These are phyloP conservation scores for Cichorium intybus DNA, from an alignment of 140 eudicot species.

Conservation along the genomic window DNA sequence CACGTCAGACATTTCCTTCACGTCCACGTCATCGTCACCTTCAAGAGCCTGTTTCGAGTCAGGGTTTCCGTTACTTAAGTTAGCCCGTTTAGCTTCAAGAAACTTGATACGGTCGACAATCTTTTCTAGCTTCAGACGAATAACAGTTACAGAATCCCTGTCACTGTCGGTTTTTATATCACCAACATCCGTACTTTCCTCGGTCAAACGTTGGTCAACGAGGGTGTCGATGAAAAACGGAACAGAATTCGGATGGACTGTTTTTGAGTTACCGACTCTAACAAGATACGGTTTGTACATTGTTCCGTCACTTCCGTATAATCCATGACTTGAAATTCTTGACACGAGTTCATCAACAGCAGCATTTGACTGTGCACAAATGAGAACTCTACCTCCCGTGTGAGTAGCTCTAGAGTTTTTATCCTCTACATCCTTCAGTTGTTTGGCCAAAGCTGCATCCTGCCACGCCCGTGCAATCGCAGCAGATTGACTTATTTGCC, in stretches of 20 bases:
- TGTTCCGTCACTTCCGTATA: constrained; percentile 73
- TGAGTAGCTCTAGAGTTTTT: constrained; percentile 30
- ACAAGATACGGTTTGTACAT: constrained; percentile 93
- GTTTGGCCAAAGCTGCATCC: constrained; percentile 96
- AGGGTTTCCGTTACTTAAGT: constrained; percentile 50
- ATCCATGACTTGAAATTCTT: constrained; percentile 78
- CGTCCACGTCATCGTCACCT: constrained; percentile 38
- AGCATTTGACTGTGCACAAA: constrained; percentile 99
- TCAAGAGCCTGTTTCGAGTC: constrained; percentile 30
- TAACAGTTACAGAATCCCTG: constrained; percentile 44
- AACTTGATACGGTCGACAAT: constrained; percentile 67
- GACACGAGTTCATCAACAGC: constrained; percentile 97
- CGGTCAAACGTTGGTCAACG: constrained; percentile 71
- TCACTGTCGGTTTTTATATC: constrained; percentile 42
- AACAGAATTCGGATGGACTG: constrained; percentile 77
- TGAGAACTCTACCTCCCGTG: constrained; percentile 67
- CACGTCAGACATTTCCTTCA: constrained; percentile 64
- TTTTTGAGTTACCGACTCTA: constrained; percentile 95
- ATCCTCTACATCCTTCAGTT: constrained; percentile 44
- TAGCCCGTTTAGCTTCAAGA: constrained; percentile 88
- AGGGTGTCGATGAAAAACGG: constrained; percentile 91
- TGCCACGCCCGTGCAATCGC: constrained; percentile 98
- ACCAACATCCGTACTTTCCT: constrained; percentile 43
- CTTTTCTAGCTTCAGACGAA: constrained; percentile 81
- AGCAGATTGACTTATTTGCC: constrained; percentile 69